A percentile compares a stretch with the other conserved stretches of the same genome.
phyloP scores from a whole-genome alignment of 768 basidiomycete species.

The Vishniacozyma victoriae region DNA sequence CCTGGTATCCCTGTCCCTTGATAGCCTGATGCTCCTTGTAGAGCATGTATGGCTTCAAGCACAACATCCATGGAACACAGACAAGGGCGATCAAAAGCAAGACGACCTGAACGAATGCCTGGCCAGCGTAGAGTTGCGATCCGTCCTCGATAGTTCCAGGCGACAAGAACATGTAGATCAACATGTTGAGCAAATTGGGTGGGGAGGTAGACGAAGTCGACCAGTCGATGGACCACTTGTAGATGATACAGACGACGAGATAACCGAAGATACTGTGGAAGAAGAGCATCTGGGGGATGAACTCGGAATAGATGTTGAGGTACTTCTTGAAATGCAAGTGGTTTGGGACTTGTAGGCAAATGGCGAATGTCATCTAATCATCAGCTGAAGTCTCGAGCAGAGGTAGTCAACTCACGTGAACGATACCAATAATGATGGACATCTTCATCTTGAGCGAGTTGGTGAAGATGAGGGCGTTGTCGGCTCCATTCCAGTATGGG shows the following conservation, averaged over 20 bases:
- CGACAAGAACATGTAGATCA: slow-evolving; percentile 91
- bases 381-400: slow-evolving; percentile 1
- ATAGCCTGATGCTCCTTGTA: slow-evolving; percentile 85
- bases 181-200: slow-evolving; percentile 72
- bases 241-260: slow-evolving; percentile 83
- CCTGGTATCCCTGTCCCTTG: slow-evolving; percentile 76
- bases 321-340: slow-evolving; percentile 86
- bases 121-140: slow-evolving; percentile 75
- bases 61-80: slow-evolving; percentile 93
- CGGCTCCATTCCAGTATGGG: slow-evolving; percentile 88
- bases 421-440: slow-evolving; percentile 91
- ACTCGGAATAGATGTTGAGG: slow-evolving; percentile 85
- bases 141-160: slow-evolving; percentile 70
- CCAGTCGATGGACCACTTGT: slow-evolving; percentile 98
- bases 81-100: slow-evolving; percentile 70
- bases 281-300: slow-evolving; percentile 95
- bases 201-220: slow-evolving; percentile 60
- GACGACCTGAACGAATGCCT: slow-evolving; percentile 73
- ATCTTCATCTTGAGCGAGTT: slow-evolving; percentile 99
- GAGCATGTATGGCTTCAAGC: slow-evolving; percentile 81
- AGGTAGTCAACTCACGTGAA: slow-evolving; percentile 62
- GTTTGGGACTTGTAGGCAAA: slow-evolving; percentile 93
- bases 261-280: slow-evolving; percentile 97
- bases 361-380: slow-evolving; percentile 90
- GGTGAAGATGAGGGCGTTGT: slow-evolving; percentile 84